Evolutionary conservation across 805 yeast genomes (phyloP).

Genomic region (Starmerella asiatica): DNA sequence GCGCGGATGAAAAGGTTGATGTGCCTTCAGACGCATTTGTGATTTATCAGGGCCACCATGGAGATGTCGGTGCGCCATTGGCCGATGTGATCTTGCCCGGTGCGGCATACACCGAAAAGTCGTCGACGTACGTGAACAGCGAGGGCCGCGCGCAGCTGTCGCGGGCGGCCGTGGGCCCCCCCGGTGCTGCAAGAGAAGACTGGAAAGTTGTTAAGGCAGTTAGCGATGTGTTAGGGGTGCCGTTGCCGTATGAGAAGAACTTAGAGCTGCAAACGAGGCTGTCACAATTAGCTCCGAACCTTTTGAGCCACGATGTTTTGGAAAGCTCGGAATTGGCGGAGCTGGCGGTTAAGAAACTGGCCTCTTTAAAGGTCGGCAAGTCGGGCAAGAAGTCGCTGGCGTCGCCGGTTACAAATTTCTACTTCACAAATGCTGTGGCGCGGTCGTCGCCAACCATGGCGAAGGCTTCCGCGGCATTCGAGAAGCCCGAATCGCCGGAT

Average conservation of each 20-base stretch:
- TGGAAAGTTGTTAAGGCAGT: conserved; percentile 80
- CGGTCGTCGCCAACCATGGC: conserved; percentile 88
- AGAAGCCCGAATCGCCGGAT: not conserved
- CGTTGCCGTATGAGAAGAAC: conserved; percentile 64
- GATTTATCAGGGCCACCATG: conserved; percentile 83
- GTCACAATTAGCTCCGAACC: conserved; percentile 67
- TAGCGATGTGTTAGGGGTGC: conserved; percentile 57
- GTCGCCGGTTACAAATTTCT: conserved; percentile 69
- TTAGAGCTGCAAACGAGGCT: conserved; percentile 55
- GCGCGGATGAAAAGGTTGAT: conserved; percentile 69
- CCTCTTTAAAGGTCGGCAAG: conserved; percentile 30
- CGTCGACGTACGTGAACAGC: conserved; percentile 73
- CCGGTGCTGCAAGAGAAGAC: conserved; percentile 83
- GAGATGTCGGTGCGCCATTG: conserved; percentile 74
- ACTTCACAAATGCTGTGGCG: conserved; percentile 77
- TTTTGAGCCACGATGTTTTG: conserved; percentile 58
- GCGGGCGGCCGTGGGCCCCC: conserved; percentile 76
- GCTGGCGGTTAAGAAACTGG: conserved; percentile 34
- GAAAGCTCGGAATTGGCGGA: conserved; percentile 52
- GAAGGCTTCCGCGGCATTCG: conserved; percentile 48
- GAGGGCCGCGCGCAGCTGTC: conserved; percentile 81
- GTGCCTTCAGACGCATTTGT: conserved; percentile 79
- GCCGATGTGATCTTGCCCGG: conserved; percentile 84
- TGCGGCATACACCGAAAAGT: conserved; percentile 77
- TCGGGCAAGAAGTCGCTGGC: conserved; percentile 28